Percentiles rank a stretch among this genome's conserved stretches.
phyloP scores from a whole-genome alignment of 495 filamentous ascomycete species.

The Tuber borchii region DNA sequence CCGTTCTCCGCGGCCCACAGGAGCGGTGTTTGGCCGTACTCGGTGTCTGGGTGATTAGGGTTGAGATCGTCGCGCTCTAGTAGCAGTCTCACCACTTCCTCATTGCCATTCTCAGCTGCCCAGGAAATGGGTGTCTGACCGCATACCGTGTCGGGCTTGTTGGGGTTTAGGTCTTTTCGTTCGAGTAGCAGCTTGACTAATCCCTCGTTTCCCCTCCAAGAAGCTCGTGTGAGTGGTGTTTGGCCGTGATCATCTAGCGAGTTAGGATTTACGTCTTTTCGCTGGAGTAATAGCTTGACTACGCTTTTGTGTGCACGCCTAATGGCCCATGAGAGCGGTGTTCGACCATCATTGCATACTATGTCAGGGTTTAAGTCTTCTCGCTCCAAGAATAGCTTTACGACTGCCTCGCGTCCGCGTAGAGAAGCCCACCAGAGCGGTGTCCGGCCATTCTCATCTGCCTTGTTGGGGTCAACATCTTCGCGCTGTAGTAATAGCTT shows the following conservation, averaged over 20 bases:
- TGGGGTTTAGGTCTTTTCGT: slow-evolving; percentile 27
- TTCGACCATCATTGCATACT: slow-evolving; percentile 4
- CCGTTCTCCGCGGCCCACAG: slow-evolving; percentile 10
- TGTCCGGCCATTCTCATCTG: neutral
- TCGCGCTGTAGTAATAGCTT: slow-evolving; percentile 13
- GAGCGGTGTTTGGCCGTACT: slow-evolving; percentile 13
- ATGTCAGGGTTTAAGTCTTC: slow-evolving; percentile 7
- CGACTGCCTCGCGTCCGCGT: slow-evolving; percentile 12
- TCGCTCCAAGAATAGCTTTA: slow-evolving; percentile 9
- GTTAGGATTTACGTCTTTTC: slow-evolving; percentile 8
- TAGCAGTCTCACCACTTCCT: slow-evolving; percentile 18
- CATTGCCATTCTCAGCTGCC: slow-evolving; percentile 15
- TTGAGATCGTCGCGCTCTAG: slow-evolving; percentile 18
- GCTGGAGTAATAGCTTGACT: slow-evolving; percentile 12
- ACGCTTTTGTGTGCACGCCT: slow-evolving; percentile 8
- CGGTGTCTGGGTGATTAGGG: slow-evolving; percentile 4
- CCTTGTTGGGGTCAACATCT: neutral
- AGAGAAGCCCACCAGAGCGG: slow-evolving; percentile 11
- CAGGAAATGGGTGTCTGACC: slow-evolving; percentile 17
- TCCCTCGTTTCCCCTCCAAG: slow-evolving; percentile 8
- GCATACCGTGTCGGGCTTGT: neutral
- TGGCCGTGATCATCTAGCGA: slow-evolving; percentile 7
- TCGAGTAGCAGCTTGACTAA: slow-evolving; percentile 10
- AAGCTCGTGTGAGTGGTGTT: slow-evolving; percentile 12
- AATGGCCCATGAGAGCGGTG: slow-evolving; percentile 13